Conservation (phyloP, 306 rosid genomes). For the Lathyrus tuberosus region DNA sequence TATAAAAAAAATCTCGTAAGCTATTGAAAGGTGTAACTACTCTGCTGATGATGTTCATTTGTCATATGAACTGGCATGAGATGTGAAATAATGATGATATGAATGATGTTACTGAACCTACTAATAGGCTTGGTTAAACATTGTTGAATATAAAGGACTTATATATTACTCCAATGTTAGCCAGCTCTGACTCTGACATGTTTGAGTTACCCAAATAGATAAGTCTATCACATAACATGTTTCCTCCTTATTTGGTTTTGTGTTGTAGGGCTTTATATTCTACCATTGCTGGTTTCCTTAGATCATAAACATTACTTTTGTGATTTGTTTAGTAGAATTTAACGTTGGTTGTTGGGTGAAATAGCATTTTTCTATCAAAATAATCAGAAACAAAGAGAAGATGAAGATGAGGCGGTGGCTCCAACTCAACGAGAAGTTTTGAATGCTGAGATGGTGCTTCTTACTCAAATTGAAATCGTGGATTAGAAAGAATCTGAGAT, state of each 20-base stretch:
- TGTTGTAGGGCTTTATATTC: too few relatives aligned
- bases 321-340: background rate
- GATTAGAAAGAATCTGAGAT: too few relatives aligned
- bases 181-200: background rate
- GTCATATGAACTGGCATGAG: conserved; percentile 19
- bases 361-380: background rate
- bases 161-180: conserved; percentile 18
- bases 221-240: conserved; percentile 5
- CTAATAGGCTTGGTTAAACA: conserved; percentile 15
- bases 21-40: conserved; percentile 33
- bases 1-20: conserved; percentile 17
- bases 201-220: conserved; percentile 20
- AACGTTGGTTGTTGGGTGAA: conserved; percentile 1
- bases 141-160: conserved; percentile 2
- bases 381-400: too few relatives aligned
- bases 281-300: background rate
- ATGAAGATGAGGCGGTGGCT: too few relatives aligned
- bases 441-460: too few relatives aligned
- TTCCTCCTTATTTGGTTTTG: conserved; percentile 2
- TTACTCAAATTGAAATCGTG: too few relatives aligned
- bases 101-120: conserved; percentile 18
- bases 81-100: conserved; percentile 23
- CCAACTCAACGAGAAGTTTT: too few relatives aligned
- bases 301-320: too few relatives aligned
- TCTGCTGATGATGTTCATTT: conserved; percentile 13